Evolutionary conservation across 2,329 filamentous ascomycete genomes (phyloP), one percentile per base, ranked within the genome.

Genomic region (Aspergillus sergii): DNA sequence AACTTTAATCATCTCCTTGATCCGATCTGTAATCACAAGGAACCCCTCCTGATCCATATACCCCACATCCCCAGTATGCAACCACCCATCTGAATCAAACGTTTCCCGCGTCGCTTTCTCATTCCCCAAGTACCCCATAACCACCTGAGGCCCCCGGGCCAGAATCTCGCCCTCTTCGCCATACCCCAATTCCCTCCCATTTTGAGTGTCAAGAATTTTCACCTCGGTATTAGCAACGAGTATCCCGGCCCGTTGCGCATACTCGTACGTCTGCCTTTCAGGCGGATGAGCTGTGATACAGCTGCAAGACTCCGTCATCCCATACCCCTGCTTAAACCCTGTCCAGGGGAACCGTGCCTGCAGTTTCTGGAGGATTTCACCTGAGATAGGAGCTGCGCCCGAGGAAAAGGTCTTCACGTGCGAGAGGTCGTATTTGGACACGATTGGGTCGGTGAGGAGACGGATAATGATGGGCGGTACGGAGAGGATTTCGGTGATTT

Each of bases 81-180:
- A 71, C 72, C 80, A 87, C 1, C 84, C 83, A 1, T 84, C 81
- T 0, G 81, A 69, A 2, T 90, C 91, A 65, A 95, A 88, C 0
- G 90, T 88, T 53, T 92, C 88, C 2, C 81, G 82, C 3, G 92
- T 93, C 3, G 89, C 87, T 65, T 90, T 86, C 0, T 88, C 85
- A 62, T 91, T 91, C 71, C 93, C 92, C 69, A 90, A 84, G 73
- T 94, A 96, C 1, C 91, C 93, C 69, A 86, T 83, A 2, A 71
- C 68, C 8, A 74, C 45, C 65, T 95, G 95, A 0, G 92, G 92
- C 0, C 93, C 93, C 62, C 88, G 88, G 59, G 95, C 83, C 83
- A 92, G 91, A 1, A 88, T 79, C 71, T 88, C 86, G 12, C 85
- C 86, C 0, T 83, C 78, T 69, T 88, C 0, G 85, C 82, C 0